Evolutionary conservation across 495 filamentous ascomycete species (phyloP).

Genomic region (Thozetella sp.): DNA sequence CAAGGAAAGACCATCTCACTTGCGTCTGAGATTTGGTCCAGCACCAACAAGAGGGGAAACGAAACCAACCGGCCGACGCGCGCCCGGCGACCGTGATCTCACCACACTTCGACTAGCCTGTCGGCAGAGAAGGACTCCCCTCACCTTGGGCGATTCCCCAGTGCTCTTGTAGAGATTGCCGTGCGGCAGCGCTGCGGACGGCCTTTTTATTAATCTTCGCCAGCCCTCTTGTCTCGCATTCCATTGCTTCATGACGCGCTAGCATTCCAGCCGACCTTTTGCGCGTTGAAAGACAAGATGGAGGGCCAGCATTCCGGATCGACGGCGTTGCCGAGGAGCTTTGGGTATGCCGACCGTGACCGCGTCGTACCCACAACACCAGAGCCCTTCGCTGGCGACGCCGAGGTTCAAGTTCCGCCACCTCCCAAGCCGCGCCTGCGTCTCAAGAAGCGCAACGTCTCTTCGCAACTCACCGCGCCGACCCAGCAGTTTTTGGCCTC

Average conservation of each 20-base stretch:
- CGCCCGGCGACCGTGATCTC: too few species aligned
- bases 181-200: too few species aligned
- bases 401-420: conserved; percentile 35
- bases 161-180: conserved; percentile 15
- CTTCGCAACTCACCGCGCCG: conserved; percentile 45
- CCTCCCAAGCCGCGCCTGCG: conserved; percentile 43
- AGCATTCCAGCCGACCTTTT: conserved; percentile 14
- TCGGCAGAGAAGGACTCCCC: too few species aligned
- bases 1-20: too few species aligned
- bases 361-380: conserved; percentile 41
- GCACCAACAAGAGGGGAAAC: too few species aligned
- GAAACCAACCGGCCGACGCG: too few species aligned
- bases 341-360: conserved; percentile 26
- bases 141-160: conserved; percentile 6
- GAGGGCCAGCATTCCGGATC: conserved; percentile 38
- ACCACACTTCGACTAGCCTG: too few species aligned
- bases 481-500: conserved; percentile 59
- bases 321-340: conserved; percentile 39
- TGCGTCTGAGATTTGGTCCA: too few species aligned
- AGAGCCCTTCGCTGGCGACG: conserved; percentile 33
- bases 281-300: conserved; percentile 33
- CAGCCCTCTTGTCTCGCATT: conserved; percentile 1
- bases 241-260: conserved; percentile 22
- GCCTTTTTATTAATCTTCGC: not conserved
- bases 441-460: conserved; percentile 46